Base-by-base conservation (phyloP, 192 early-diverging fungal species). In the Funneliformis mosseae region DNA sequence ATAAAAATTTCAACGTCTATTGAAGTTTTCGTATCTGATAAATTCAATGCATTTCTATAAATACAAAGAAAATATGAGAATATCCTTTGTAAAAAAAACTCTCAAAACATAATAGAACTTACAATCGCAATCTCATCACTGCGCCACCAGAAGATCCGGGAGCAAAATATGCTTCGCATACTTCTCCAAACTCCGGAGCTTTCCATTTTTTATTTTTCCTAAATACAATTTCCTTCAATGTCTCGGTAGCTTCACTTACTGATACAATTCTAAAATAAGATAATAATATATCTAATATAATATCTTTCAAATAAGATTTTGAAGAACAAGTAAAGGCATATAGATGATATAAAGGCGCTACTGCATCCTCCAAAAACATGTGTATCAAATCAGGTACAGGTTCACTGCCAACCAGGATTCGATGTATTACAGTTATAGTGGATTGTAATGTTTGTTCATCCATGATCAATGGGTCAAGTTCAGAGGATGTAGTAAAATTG, bases 1-100 rank as follows among this genome's bases (percentile, higher is more conserved):
- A 95, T 70, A 71, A 96, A 91, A 6, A 84, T 80, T 67, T 91
- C 87, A 1, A 90, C 84, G 23, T 94, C 88, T n/a, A 94, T 76
- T 14, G 83, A 80, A 21, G 87, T 72, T 59, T 89, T 84, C 25
- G 83, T 84, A 5, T 76, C 81, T 64, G 82, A 72, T 25, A 61
- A 64, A 33, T 73, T 60, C 6, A 46, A 38, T 48, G 78, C 14
- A n/a, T 28, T 25, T 4, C 27, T 28, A 60, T 10, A 25, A 33
- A 76, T 33, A 70, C 48, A 46, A 46, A 70, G 28, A 85, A n/a
- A 67, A 64, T n/a, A 81, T 10, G 42, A 27, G 55, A 11, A 42
- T 21, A n/a, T 72, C 67, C 21, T 73, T 66, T 70, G 27, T 5
- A 61, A 61, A 61, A 61, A 61, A 16, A 16, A 75, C 68, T 41